phyloP scores from a whole-genome alignment of 371 early-diverging fungal genomes.

The Rhizopus microsporus region DNA sequence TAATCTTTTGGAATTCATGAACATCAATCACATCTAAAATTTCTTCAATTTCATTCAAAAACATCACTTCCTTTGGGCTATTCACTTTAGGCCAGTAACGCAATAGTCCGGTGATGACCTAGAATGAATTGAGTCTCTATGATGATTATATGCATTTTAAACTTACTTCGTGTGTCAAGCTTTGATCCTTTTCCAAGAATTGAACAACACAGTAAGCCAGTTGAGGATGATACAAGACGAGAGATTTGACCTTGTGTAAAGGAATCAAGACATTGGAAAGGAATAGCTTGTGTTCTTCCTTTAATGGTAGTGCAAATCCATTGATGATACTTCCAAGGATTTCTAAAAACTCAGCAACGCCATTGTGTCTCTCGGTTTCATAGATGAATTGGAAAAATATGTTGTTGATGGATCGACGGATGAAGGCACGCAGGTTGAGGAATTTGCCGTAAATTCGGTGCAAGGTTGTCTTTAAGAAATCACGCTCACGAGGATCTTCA shows the following conservation, averaged over 20 bases:
- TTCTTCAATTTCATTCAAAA: slow-evolving; percentile 93
- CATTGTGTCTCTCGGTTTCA: slow-evolving; percentile 93
- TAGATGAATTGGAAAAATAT: slow-evolving; percentile 95
- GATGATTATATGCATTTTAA: neutral
- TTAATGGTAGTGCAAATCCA: slow-evolving; percentile 94
- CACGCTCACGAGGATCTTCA: slow-evolving; percentile 96
- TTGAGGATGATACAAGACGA: slow-evolving; percentile 92
- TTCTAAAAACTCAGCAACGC: slow-evolving; percentile 93
- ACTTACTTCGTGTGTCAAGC: slow-evolving; percentile 80
- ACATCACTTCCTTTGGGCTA: slow-evolving; percentile 96
- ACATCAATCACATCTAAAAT: slow-evolving; percentile 92
- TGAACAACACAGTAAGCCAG: slow-evolving; percentile 95
- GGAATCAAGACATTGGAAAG: slow-evolving; percentile 87
- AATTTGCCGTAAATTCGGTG: slow-evolving; percentile 97
- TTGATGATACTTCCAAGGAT: slow-evolving; percentile 97
- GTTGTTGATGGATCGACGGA: slow-evolving; percentile 93
- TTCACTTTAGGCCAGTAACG: slow-evolving; percentile 97
- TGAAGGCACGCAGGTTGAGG: slow-evolving; percentile 92
- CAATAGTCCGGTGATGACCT: slow-evolving; percentile 85
- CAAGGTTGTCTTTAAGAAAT: slow-evolving; percentile 93
- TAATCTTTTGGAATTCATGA: slow-evolving; percentile 82
- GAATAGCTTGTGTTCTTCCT: slow-evolving; percentile 95
- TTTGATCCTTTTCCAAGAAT: slow-evolving; percentile 92
- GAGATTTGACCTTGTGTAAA: slow-evolving; percentile 88
- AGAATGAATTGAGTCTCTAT: neutral